Evolutionary conservation across 768 basidiomycete genomes (phyloP), one percentile per base, ranked within the genome.

Genomic region (Lactarius sp.): DNA sequence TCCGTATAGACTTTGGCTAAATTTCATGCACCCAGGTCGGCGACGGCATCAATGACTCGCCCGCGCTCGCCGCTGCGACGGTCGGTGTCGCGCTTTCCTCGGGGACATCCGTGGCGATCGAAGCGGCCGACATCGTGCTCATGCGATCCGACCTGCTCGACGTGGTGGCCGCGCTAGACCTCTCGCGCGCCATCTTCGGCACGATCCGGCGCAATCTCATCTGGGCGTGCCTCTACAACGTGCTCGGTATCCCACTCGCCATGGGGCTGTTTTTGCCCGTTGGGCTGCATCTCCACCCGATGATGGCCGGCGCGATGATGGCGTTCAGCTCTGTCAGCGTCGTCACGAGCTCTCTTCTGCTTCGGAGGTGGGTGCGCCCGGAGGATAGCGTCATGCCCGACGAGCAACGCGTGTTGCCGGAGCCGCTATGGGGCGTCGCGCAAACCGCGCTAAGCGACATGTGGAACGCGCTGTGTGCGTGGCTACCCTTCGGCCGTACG

Each of bases 281-380:
- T 73, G 94, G 94, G 14, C 68, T 96, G 34, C 92, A 94, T 74
- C 85, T 98, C 72, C 97, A 94, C 69, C 97, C 97, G 9, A 98
- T 98, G 96, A 85, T 94, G 77, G 94, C 97, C 0, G 96, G 93
- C n/a, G 93, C 88, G 3, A 95, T 95, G 33, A 99, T 99, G 97
- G 97, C 97, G 31, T 94, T 94, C 74, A 95, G 92, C 39, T 92
- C 89, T 69, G 96, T 98, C 42, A 94, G 92, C 68, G 97, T 99
- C 56, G 96, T 99, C 16, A 85, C 84, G 33, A 94, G 91, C 64
- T 94, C 92, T 63, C 77, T 98, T 72, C 84, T 90, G 52, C 79
- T 99, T 66, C 88, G 83, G 71, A 85, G 87, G 83, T 96, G 94
- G 94, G 81, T 76, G 54, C 79, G 92, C 37, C 92, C 92, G 2